phyloP scores from a whole-genome alignment of 2,329 filamentous ascomycete species.

The Talaromyces verruculosus region DNA sequence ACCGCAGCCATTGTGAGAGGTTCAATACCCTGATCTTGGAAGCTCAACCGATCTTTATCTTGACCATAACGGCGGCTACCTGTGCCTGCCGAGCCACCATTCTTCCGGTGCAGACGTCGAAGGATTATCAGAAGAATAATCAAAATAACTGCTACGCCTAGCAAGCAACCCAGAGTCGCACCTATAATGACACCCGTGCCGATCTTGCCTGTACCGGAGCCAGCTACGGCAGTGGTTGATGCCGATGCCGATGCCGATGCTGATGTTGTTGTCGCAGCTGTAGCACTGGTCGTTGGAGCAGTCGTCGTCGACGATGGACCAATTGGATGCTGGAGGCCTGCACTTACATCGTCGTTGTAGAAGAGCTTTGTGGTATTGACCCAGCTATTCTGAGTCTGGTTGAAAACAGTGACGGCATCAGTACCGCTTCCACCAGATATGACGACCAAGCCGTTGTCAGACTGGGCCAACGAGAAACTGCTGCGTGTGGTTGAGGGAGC shows the following conservation, averaged over 20 bases:
- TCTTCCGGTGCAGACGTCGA: slow-evolving; percentile 60
- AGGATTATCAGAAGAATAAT: slow-evolving; percentile 69
- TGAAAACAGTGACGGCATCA: slow-evolving; percentile 72
- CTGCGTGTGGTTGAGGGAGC: slow-evolving; percentile 65
- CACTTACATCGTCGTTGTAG: slow-evolving; percentile 37
- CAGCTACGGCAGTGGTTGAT: slow-evolving; percentile 26
- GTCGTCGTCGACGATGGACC: slow-evolving; percentile 32
- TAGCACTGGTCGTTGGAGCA: slow-evolving; percentile 34
- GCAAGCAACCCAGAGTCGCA: slow-evolving; percentile 77
- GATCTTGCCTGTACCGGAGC: slow-evolving; percentile 28
- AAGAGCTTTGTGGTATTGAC: slow-evolving; percentile 68
- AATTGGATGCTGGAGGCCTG: slow-evolving; percentile 23
- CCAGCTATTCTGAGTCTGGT: slow-evolving; percentile 75
- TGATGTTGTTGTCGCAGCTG: slow-evolving; percentile 31
- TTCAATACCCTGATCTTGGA: slow-evolving; percentile 48
- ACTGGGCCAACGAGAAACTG: slow-evolving; percentile 72
- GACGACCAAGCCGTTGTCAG: slow-evolving; percentile 65
- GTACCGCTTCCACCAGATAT: slow-evolving; percentile 72
- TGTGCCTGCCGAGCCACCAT: slow-evolving; percentile 47
- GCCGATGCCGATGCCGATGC: slow-evolving; percentile 36
- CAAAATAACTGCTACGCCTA: slow-evolving; percentile 70
- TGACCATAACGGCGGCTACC: slow-evolving; percentile 45
- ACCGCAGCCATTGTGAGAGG: slow-evolving; percentile 44
- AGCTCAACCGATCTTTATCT: slow-evolving; percentile 57
- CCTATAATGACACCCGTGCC: slow-evolving; percentile 65